These are phyloP conservation scores for Cetraspora pellucida DNA, from an alignment of 192 early-diverging fungal species.

Conservation along the genomic window DNA sequence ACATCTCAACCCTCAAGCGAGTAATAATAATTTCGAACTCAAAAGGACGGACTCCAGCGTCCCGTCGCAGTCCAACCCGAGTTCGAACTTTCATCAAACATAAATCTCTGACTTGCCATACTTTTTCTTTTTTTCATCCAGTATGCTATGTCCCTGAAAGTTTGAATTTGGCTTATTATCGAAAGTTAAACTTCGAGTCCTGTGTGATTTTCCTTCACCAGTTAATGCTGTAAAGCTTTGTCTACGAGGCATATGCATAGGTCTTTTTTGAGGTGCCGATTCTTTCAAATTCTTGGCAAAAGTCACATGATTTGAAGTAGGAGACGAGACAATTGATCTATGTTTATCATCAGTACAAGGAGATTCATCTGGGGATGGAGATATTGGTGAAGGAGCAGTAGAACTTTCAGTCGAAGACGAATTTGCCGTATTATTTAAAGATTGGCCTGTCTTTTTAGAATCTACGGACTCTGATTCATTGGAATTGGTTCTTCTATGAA, in stretches of 20 bases:
- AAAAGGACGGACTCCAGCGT: no score
- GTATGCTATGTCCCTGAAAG: no score
- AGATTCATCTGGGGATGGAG: neutral
- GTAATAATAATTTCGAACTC: neutral
- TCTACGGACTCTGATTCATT: neutral
- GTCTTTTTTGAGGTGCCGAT: neutral
- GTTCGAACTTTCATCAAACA: neutral
- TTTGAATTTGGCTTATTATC: neutral
- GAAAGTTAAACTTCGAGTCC: neutral
- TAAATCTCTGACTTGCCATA: neutral
- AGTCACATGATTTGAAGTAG: slow-evolving; percentile 11
- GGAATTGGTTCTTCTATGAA: slow-evolving; percentile 2
- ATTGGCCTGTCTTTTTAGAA: neutral
- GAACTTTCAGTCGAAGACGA: neutral
- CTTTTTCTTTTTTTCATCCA: neutral
- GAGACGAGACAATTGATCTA: neutral
- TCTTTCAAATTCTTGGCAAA: neutral
- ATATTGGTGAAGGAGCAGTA: neutral
- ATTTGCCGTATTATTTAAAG: neutral
- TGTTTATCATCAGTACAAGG: neutral
- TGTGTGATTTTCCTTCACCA: neutral
- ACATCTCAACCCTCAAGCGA: neutral
- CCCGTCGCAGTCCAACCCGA: no score
- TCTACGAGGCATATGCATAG: neutral
- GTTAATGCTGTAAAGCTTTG: slow-evolving; percentile 2